A percentile compares a stretch with the other conserved stretches of the same genome.
Conservation (phyloP, 371 early-diverging fungal genomes). For the Mucor saturninus region DNA sequence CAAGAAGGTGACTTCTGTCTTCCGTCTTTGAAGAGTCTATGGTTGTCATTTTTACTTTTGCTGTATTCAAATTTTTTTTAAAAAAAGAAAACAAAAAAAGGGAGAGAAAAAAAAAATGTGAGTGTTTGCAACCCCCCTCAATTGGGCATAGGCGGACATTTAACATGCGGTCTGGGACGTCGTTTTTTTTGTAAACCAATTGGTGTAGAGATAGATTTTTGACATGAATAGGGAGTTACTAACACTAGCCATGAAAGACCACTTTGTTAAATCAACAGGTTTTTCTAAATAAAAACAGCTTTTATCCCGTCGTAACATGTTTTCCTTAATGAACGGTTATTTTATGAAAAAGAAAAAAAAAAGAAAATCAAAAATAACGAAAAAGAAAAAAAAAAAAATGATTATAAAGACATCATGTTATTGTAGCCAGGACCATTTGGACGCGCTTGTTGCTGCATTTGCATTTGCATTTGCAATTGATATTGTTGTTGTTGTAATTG, state of each 20-base stretch:
- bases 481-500: conserved; percentile 25
- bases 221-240: no score
- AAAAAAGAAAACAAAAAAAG: conserved; percentile 5
- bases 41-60: conserved; percentile 22
- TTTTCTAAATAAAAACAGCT: no score
- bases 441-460: conserved; percentile 14
- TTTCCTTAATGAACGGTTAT: no score
- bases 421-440: conserved; percentile 15
- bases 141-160: neutral
- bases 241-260: no score
- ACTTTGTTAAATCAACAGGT: no score
- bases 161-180: neutral
- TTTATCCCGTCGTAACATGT: no score
- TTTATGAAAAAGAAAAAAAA: conserved; percentile 1
- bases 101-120: conserved; percentile 3
- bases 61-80: neutral
- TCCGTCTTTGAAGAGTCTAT: conserved; percentile 29
- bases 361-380: neutral
- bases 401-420: conserved; percentile 25
- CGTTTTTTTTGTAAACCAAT: neutral
- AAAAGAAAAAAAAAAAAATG: neutral
- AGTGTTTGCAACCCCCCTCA: neutral
- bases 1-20: conserved; percentile 19
- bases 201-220: no score
- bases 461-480: conserved; percentile 24